A percentile compares a stretch with the other conserved stretches of the same genome.
phyloP scores from a whole-genome alignment of 2,329 filamentous ascomycete species.

The Bipolaris gigantea region DNA sequence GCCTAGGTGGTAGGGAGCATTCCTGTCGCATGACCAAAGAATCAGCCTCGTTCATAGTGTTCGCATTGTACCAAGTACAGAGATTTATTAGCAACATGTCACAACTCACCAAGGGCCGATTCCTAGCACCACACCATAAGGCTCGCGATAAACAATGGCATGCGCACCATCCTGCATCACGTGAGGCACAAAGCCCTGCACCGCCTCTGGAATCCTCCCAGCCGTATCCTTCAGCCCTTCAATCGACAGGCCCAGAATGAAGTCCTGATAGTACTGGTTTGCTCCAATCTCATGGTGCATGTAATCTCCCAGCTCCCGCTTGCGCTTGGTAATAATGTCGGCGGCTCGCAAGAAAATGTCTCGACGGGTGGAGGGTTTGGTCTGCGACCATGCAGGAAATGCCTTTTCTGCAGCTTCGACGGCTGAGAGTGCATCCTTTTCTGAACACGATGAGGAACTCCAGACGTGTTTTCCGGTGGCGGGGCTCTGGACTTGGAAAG shows the following conservation, averaged over 20 bases:
- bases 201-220: background rate
- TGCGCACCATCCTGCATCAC: background rate
- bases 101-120: slow-evolving; percentile 10
- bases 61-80: background rate
- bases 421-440: background rate
- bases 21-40: background rate
- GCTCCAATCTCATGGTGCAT: background rate
- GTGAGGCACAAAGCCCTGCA: background rate
- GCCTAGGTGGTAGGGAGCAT: slow-evolving; percentile 9
- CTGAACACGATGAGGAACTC: background rate
- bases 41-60: background rate
- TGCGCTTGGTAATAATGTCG: background rate
- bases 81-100: background rate
- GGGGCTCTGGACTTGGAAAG: background rate
- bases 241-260: background rate
- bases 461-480: background rate
- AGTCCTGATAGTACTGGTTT: background rate
- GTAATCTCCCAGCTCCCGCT: background rate
- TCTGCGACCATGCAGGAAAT: background rate
- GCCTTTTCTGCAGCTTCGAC: background rate
- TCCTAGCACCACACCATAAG: slow-evolving; percentile 8
- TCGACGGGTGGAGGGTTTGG: background rate
- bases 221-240: background rate
- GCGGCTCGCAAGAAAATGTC: background rate
- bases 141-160: slow-evolving; percentile 10